Evolutionary conservation across 2,329 filamentous ascomycete genomes (phyloP).

Genomic region (Penicillium sp.): DNA sequence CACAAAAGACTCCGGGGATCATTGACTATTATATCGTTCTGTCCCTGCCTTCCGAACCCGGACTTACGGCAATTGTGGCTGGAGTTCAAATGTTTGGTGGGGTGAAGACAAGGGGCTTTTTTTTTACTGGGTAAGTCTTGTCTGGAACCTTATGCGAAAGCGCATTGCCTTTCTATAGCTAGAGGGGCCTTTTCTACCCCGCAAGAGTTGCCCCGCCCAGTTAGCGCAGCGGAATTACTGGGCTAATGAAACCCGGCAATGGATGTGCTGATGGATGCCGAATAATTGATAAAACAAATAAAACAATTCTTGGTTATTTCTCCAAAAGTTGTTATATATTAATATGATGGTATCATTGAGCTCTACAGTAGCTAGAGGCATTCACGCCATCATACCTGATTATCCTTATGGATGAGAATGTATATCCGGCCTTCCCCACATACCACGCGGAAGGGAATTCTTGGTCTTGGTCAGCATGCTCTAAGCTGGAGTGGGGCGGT

Average conservation of each 20-base stretch:
- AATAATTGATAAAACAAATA: background rate
- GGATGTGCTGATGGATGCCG: background rate
- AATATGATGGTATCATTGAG: too few species aligned
- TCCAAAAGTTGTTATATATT: too few species aligned
- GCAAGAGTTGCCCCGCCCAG: conserved; percentile 6
- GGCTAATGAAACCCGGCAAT: background rate
- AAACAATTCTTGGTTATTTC: too few species aligned
- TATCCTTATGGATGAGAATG: conserved; percentile 10
- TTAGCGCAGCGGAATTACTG: conserved; percentile 16
- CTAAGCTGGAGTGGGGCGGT: conserved; percentile 17
- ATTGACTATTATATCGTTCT: conserved; percentile 10
- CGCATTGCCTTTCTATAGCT: background rate
- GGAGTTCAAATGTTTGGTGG: background rate
- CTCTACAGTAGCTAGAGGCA: background rate
- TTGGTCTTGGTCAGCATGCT: conserved; percentile 18
- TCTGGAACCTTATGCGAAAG: background rate
- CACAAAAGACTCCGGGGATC: background rate
- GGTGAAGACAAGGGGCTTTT: background rate
- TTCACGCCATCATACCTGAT: background rate
- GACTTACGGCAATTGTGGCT: conserved; percentile 3
- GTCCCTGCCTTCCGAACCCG: background rate
- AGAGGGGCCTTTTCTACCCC: conserved; percentile 4
- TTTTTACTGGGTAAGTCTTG: background rate
- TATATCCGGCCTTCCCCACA: conserved; percentile 13
- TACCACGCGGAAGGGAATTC: conserved; percentile 8